Percentiles rank a stretch among this genome's conserved stretches.
Evolutionary conservation across 139 green algal genomes (phyloP).

Genomic region (Chlorella vulgaris): DNA sequence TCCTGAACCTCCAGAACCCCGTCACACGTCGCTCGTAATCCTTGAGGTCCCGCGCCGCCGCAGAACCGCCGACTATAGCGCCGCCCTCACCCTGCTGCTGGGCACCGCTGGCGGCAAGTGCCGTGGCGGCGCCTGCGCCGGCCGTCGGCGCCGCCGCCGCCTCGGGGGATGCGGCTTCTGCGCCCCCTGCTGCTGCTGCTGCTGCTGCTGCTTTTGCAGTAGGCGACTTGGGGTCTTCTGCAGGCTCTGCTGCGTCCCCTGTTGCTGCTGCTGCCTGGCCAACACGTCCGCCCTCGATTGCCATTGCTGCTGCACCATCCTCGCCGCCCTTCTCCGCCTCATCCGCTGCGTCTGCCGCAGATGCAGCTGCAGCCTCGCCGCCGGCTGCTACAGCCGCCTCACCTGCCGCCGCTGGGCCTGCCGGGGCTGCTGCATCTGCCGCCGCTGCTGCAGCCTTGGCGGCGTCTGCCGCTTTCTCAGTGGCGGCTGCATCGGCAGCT

Average conservation of each 20-base stretch:
- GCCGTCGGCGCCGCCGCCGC: neutral
- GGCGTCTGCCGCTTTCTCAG: neutral
- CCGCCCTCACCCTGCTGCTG: neutral
- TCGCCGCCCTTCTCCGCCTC: neutral
- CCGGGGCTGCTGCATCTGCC: neutral
- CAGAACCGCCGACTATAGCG: neutral
- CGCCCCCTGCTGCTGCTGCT: too few species aligned
- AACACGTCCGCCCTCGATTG: slow-evolving; percentile 20
- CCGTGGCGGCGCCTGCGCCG: too few species aligned
- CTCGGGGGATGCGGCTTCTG: too few species aligned
- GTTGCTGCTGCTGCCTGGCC: neutral
- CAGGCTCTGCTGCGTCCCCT: neutral
- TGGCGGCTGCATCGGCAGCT: neutral
- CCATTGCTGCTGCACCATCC: slow-evolving; percentile 32
- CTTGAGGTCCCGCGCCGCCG: neutral
- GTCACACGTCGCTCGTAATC: slow-evolving; percentile 53
- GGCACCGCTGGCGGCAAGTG: too few species aligned
- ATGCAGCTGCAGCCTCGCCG: slow-evolving; percentile 29
- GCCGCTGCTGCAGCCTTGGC: slow-evolving; percentile 12
- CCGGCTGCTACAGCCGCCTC: neutral
- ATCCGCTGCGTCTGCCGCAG: slow-evolving; percentile 25
- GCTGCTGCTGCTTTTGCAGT: neutral
- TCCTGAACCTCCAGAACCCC: slow-evolving; percentile 56
- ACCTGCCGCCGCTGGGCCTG: neutral
- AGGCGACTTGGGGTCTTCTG: neutral